A percentile compares a stretch with the other conserved stretches of the same genome.
These are phyloP conservation scores for Linderniella brevidens DNA, from an alignment of 257 asterid species.

Conservation along the genomic window DNA sequence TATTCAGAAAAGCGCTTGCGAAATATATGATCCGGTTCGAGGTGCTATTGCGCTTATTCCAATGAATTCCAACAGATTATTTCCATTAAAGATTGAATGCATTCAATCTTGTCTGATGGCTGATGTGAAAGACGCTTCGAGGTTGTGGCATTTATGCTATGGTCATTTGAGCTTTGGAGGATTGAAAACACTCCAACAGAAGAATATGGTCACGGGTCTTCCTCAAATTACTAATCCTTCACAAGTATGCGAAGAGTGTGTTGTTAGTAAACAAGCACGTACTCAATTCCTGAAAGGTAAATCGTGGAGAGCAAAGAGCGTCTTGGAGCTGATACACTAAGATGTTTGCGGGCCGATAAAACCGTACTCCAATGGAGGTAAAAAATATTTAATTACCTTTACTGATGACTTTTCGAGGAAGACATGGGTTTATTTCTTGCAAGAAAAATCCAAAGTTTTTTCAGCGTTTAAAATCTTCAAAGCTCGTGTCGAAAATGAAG, in stretches of 20 bases:
- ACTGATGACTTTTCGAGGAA: neutral
- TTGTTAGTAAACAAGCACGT: neutral
- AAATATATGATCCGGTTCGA: slow-evolving; percentile 1
- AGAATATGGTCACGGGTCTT: slow-evolving; percentile 1
- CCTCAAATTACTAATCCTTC: neutral
- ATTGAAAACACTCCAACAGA: neutral
- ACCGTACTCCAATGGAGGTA: neutral
- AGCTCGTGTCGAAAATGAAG: slow-evolving; percentile 1
- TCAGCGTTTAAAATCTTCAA: slow-evolving; percentile 1
- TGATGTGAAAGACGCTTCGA: neutral
- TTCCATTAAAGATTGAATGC: neutral
- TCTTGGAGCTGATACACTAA: slow-evolving; percentile 4
- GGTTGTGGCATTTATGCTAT: slow-evolving; percentile 4
- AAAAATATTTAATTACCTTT: neutral
- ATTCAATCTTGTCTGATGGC: neutral
- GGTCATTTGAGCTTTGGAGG: slow-evolving; percentile 7
- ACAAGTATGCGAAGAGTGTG: neutral
- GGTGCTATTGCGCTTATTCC: neutral
- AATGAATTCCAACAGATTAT: slow-evolving; percentile 1
- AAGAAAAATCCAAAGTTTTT: slow-evolving; percentile 2
- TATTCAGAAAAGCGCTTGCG: slow-evolving; percentile 1
- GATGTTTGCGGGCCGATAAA: neutral
- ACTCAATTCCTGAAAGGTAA: neutral
- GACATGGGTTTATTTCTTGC: slow-evolving; percentile 4
- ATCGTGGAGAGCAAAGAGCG: slow-evolving; percentile 1